Conservation (phyloP, 768 basidiomycete genomes). For the Pulveroboletus frians region DNA sequence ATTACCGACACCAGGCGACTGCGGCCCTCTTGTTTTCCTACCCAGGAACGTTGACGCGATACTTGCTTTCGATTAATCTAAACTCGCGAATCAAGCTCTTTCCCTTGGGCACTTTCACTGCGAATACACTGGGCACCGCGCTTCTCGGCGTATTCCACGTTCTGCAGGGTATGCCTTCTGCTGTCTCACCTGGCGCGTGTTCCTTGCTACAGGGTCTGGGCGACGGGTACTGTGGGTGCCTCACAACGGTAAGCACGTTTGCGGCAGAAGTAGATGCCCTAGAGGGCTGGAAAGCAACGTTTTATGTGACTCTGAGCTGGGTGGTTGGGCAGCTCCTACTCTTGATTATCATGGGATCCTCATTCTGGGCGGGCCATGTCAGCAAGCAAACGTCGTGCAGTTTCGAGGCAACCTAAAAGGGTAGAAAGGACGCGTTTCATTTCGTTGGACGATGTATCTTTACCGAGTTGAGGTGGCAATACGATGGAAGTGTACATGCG, state of each 20-base stretch:
- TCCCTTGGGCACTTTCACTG: slow-evolving; percentile 74
- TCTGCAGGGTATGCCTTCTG: slow-evolving; percentile 48
- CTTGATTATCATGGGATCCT: slow-evolving; percentile 66
- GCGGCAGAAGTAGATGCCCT: slow-evolving; percentile 70
- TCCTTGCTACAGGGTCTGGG: slow-evolving; percentile 72
- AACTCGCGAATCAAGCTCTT: slow-evolving; percentile 61
- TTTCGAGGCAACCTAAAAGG: slow-evolving; percentile 24
- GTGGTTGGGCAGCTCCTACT: slow-evolving; percentile 62
- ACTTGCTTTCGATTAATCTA: slow-evolving; percentile 64
- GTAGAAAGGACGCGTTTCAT: not conserved
- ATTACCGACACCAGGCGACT: slow-evolving; percentile 73
- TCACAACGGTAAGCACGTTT: slow-evolving; percentile 94
- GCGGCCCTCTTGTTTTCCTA: slow-evolving; percentile 87
- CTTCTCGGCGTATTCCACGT: slow-evolving; percentile 71
- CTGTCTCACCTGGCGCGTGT: slow-evolving; percentile 52
- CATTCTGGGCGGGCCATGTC: slow-evolving; percentile 47
- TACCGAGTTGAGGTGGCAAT: not conserved
- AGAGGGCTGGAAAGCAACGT: slow-evolving; percentile 49
- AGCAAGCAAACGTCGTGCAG: slow-evolving; percentile 48
- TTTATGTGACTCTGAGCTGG: slow-evolving; percentile 71
- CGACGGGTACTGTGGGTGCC: slow-evolving; percentile 93
- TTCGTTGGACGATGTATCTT: not conserved
- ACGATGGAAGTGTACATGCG: slow-evolving; percentile 10
- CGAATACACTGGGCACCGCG: slow-evolving; percentile 78
- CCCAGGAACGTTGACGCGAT: slow-evolving; percentile 84